Base-by-base conservation (phyloP, 2,329 filamentous ascomycete species). In the Paracoccidioides brasiliensis region DNA sequence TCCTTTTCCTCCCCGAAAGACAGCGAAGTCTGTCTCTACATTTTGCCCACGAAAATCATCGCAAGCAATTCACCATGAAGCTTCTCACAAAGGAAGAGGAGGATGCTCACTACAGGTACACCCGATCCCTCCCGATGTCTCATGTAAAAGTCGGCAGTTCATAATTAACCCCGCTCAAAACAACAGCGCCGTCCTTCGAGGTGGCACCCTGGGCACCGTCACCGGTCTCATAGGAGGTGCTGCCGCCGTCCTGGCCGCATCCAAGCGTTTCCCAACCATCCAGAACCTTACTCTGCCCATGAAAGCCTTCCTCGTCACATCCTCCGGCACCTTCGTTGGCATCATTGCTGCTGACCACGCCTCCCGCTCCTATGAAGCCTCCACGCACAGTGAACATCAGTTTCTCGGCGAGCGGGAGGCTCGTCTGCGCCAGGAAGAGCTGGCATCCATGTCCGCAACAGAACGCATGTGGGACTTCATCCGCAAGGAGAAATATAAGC, bases 51-150 rank as follows among this genome's bases (percentile, higher is more conserved):
- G 5, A 54, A 33, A 54, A 42, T 55, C 49, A 53, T 37, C 55
- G 55, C 41, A 54, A 58, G 61, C 62, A 61, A 64, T 9, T 9
- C 72, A 78, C 52, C 60, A 98, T 97, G 93, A 97, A 96, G 85
- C 78, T 97, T 68, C 80, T 97, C 69, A 94, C 87, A 65, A 89
- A 91, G 70, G 89, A 96, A 81, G 88, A 96, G 76, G 90, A 96
- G 75, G 71, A 78, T 58, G 87, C 81, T 54, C 90, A 96, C 80
- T 95, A 94, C 80, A 75, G 78, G 80, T 83, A 74, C 62, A 52
- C 32, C 37, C 44, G 10, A n/a, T 56, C 22, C 38, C 12, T 33
- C 38, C 35, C 35, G 1, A 9, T n/a, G 42, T 22, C 22, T 48
- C 42, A 50, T 35, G 41, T 46, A 46, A 33, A 33, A 37, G 10